These are phyloP conservation scores for Orbilia javanica DNA, from an alignment of 2,329 filamentous ascomycete genomes.

Conservation along the genomic window DNA sequence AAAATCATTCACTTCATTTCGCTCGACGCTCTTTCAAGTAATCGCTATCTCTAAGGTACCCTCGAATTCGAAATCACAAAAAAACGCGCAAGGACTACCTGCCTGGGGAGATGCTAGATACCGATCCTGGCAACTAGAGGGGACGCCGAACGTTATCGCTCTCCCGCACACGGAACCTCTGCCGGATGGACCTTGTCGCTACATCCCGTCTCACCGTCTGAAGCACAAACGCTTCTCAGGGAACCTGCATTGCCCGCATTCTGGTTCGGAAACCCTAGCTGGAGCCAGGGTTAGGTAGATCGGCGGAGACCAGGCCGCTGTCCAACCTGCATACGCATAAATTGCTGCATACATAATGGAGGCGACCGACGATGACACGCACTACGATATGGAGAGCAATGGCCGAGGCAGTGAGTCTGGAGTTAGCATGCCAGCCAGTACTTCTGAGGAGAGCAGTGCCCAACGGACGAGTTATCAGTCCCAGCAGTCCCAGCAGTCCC, in stretches of 20 bases:
- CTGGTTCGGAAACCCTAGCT: conserved; percentile 31
- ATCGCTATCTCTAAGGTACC: background rate
- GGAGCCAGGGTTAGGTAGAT: conserved; percentile 9
- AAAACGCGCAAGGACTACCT: conserved; percentile 41
- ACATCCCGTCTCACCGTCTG: conserved; percentile 46
- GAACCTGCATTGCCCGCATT: conserved; percentile 29
- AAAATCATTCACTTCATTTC: conserved; percentile 13
- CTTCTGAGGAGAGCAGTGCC: conserved; percentile 38
- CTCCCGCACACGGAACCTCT: conserved; percentile 57
- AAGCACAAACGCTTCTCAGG: conserved; percentile 45
- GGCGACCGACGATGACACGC: conserved; percentile 50
- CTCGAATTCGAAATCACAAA: conserved; percentile 16
- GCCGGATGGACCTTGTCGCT: conserved; percentile 58
- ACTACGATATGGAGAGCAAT: conserved; percentile 55
- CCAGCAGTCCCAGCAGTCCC: conserved; percentile 37
- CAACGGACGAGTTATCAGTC: conserved; percentile 57
- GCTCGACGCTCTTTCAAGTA: background rate
- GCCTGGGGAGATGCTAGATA: conserved; percentile 56
- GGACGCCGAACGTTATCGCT: conserved; percentile 49
- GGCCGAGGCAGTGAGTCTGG: conserved; percentile 46
- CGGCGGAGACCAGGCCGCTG: conserved; percentile 32
- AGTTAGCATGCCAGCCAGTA: conserved; percentile 44
- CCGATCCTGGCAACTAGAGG: conserved; percentile 52
- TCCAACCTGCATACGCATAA: conserved; percentile 16
- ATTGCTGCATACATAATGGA: conserved; percentile 54